These are phyloP conservation scores for Ceratobasidium papillatum DNA, from an alignment of 1,284 basidiomycete species.

Conservation along the genomic window DNA sequence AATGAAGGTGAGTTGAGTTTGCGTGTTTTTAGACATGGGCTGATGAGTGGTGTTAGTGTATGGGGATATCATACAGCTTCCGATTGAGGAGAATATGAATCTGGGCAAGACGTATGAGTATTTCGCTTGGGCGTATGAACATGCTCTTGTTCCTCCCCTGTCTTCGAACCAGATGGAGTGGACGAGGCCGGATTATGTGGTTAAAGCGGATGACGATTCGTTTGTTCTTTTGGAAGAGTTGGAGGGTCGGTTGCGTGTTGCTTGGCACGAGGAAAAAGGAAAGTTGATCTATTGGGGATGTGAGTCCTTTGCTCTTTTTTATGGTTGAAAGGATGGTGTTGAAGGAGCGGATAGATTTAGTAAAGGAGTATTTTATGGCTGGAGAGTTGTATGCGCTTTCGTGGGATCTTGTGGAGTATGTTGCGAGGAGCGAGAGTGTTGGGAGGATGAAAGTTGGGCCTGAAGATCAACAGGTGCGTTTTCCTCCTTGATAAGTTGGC, in stretches of 20 bases:
- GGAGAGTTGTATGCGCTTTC: slow-evolving; percentile 94
- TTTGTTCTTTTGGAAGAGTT: slow-evolving; percentile 76
- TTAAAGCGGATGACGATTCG: slow-evolving; percentile 92
- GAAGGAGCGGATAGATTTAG: slow-evolving; percentile 61
- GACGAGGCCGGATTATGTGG: slow-evolving; percentile 85
- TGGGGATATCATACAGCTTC: slow-evolving; percentile 87
- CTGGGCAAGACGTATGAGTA: slow-evolving; percentile 85
- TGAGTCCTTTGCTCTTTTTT: no score
- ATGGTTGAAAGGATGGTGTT: not conserved
- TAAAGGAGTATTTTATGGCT: slow-evolving; percentile 94
- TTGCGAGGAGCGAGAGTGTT: slow-evolving; percentile 75
- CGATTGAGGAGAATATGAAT: slow-evolving; percentile 91
- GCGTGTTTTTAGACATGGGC: slow-evolving; percentile 48
- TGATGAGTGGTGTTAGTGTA: slow-evolving; percentile 64
- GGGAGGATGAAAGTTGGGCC: slow-evolving; percentile 79
- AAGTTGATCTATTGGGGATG: slow-evolving; percentile 87
- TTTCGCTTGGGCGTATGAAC: slow-evolving; percentile 88
- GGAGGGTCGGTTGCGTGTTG: slow-evolving; percentile 14
- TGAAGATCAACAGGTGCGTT: slow-evolving; percentile 85
- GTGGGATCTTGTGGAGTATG: slow-evolving; percentile 88
- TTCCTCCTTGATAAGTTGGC: slow-evolving; percentile 52
- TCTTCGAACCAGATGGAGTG: slow-evolving; percentile 52
- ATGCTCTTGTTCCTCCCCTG: slow-evolving; percentile 86
- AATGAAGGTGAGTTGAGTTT: slow-evolving; percentile 79
- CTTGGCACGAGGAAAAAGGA: not conserved